Percentiles rank a stretch among this genome's conserved stretches.
These are phyloP conservation scores for Medicago truncatula DNA, from an alignment of 306 rosid species.

Conservation along the genomic window DNA sequence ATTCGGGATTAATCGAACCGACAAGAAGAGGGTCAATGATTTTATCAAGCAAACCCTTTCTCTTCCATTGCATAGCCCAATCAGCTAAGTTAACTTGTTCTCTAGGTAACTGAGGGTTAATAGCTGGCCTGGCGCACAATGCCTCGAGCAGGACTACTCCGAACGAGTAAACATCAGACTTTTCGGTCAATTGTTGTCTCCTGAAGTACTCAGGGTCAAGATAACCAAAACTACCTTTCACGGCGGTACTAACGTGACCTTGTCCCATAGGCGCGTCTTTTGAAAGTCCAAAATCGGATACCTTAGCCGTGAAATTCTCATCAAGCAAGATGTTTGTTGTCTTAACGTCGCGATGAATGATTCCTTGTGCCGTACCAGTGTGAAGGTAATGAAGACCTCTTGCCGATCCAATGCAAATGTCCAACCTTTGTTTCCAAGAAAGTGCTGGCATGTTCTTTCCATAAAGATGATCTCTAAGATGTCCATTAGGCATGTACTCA, in stretches of 20 bases:
- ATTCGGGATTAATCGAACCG: constrained; percentile 57
- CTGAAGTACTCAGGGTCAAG: constrained; percentile 74
- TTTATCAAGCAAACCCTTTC: constrained; percentile 63
- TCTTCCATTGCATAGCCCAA: constrained; percentile 75
- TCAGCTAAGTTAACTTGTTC: constrained; percentile 73
- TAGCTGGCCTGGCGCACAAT: constrained; percentile 65
- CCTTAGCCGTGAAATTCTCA: constrained; percentile 65
- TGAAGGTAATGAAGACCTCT: constrained; percentile 72
- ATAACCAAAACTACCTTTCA: constrained; percentile 72
- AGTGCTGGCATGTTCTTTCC: constrained; percentile 56
- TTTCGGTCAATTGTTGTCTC: constrained; percentile 67
- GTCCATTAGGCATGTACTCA: constrained; percentile 68
- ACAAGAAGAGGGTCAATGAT: constrained; percentile 60
- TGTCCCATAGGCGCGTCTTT: constrained; percentile 68
- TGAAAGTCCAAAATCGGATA: constrained; percentile 67
- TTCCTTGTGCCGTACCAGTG: constrained; percentile 70
- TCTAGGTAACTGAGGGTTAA: constrained; percentile 58
- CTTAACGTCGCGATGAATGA: constrained; percentile 69
- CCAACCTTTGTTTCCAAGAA: constrained; percentile 69
- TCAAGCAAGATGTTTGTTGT: constrained; percentile 67
- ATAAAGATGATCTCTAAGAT: constrained; percentile 66
- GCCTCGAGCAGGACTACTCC: constrained; percentile 68
- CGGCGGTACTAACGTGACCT: constrained; percentile 71
- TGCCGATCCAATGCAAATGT: constrained; percentile 62
- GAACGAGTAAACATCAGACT: constrained; percentile 69